Evolutionary conservation across 2,329 filamentous ascomycete species (phyloP).

Genomic region (Eutypella sp.): DNA sequence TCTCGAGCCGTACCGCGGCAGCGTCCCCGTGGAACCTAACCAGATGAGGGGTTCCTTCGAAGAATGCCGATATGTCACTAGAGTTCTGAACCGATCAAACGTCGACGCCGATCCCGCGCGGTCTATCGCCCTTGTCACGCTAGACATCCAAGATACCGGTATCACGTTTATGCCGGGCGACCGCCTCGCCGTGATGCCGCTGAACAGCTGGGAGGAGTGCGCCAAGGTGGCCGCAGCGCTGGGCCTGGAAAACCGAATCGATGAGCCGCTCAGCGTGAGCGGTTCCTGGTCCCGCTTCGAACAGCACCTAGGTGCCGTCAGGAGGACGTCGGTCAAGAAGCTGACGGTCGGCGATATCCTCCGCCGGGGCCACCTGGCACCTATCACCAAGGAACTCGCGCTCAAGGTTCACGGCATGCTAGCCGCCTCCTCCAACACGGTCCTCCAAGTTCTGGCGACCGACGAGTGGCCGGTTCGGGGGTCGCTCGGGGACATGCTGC

Average conservation of each 20-base stretch:
- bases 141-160: slow-evolving; percentile 48
- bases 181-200: slow-evolving; percentile 48
- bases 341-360: slow-evolving; percentile 45
- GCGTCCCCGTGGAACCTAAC: slow-evolving; percentile 43
- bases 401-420: slow-evolving; percentile 44
- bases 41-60: slow-evolving; percentile 51
- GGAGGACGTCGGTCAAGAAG: slow-evolving; percentile 19
- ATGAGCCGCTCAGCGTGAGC: slow-evolving; percentile 34
- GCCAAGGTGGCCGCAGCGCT: slow-evolving; percentile 49
- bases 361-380: slow-evolving; percentile 45
- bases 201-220: slow-evolving; percentile 50
- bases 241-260: slow-evolving; percentile 42
- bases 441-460: slow-evolving; percentile 43
- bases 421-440: slow-evolving; percentile 43
- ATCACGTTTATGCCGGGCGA: slow-evolving; percentile 51
- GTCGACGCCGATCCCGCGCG: slow-evolving; percentile 42
- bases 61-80: slow-evolving; percentile 46
- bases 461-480: slow-evolving; percentile 48
- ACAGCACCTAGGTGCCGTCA: slow-evolving; percentile 38
- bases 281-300: slow-evolving; percentile 43
- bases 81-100: slow-evolving; percentile 38
- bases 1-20: slow-evolving; percentile 43
- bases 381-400: slow-evolving; percentile 46
- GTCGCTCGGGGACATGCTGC: slow-evolving; percentile 45
- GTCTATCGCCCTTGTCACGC: slow-evolving; percentile 43